These are phyloP conservation scores for Citeromyces hawaiiensis DNA, from an alignment of 1,139 yeast species.

Conservation along the genomic window DNA sequence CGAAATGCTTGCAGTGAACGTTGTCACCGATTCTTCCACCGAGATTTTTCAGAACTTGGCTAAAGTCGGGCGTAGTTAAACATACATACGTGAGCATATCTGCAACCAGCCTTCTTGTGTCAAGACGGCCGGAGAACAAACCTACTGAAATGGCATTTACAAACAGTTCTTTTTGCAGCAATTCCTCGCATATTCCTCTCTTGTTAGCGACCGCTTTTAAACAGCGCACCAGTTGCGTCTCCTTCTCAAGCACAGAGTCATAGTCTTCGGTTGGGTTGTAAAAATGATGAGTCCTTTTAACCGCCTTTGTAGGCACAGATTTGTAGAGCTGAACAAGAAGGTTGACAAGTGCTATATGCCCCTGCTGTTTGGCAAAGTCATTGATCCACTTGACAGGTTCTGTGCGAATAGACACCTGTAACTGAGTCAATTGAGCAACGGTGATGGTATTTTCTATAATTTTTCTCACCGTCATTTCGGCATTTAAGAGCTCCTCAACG, in stretches of 20 bases:
- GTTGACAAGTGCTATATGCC: conserved; percentile 71
- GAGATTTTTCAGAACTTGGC: conserved; percentile 49
- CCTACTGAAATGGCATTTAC: conserved; percentile 50
- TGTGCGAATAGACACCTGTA: conserved; percentile 86
- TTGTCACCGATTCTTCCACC: conserved; percentile 49
- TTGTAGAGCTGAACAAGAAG: conserved; percentile 21
- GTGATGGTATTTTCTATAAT: conserved; percentile 61
- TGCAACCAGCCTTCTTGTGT: conserved; percentile 74
- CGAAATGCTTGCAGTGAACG: conserved; percentile 32
- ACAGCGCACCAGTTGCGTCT: conserved; percentile 46
- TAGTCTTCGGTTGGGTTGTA: conserved; percentile 21
- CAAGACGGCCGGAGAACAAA: conserved; percentile 45
- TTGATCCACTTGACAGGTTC: conserved; percentile 90
- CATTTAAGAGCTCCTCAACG: conserved; percentile 24
- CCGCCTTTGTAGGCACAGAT: conserved; percentile 13
- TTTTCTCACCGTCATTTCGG: conserved; percentile 67
- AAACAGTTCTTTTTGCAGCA: conserved; percentile 24
- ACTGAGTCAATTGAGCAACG: conserved; percentile 60
- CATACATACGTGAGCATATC: conserved; percentile 54
- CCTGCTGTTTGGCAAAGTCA: conserved; percentile 70
- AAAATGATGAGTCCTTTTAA: conserved; percentile 7
- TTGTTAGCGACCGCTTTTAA: conserved; percentile 46
- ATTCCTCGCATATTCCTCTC: conserved; percentile 29
- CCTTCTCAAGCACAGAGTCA: conserved; percentile 32
- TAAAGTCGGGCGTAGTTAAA: conserved; percentile 40